Evolutionary conservation across 176 grass and related monocot genomes (phyloP).

Genomic region (Raddia distichophylla): DNA sequence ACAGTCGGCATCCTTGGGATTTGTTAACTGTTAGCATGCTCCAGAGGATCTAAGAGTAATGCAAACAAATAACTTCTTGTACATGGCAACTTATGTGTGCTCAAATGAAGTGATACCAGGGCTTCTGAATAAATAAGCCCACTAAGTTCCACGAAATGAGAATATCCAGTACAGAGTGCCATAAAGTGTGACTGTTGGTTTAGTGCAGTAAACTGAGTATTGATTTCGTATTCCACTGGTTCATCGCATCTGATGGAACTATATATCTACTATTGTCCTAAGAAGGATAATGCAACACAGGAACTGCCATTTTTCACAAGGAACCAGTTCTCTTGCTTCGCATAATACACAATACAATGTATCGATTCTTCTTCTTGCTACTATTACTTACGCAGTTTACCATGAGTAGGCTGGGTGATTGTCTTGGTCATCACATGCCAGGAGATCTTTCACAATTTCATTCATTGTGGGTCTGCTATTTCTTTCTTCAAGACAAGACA

Average conservation of each 20-base stretch:
- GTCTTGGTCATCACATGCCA: slow-evolving; percentile 25
- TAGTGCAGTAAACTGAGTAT: not conserved
- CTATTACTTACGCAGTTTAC: slow-evolving; percentile 27
- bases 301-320: not conserved
- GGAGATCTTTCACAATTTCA: slow-evolving; percentile 30
- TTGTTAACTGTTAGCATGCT: not conserved
- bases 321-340: not conserved
- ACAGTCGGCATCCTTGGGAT: not conserved
- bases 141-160: not conserved
- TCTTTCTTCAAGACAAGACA: slow-evolving; percentile 41
- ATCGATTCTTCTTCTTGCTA: slow-evolving; percentile 1
- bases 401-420: slow-evolving; percentile 54
- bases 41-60: not conserved
- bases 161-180: not conserved
- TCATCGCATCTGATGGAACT: not conserved
- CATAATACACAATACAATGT: not conserved
- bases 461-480: slow-evolving; percentile 53
- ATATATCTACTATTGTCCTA: not conserved
- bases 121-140: too few species aligned
- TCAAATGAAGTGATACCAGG: too few species aligned
- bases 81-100: too few species aligned
- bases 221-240: not conserved
- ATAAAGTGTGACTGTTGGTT: not conserved
- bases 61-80: slow-evolving; percentile 3
- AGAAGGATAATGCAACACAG: slow-evolving; percentile 22